A percentile compares a stretch with the other conserved stretches of the same genome.
Conservation (phyloP, 805 yeast species). For the Jamesozyma hellenica region DNA sequence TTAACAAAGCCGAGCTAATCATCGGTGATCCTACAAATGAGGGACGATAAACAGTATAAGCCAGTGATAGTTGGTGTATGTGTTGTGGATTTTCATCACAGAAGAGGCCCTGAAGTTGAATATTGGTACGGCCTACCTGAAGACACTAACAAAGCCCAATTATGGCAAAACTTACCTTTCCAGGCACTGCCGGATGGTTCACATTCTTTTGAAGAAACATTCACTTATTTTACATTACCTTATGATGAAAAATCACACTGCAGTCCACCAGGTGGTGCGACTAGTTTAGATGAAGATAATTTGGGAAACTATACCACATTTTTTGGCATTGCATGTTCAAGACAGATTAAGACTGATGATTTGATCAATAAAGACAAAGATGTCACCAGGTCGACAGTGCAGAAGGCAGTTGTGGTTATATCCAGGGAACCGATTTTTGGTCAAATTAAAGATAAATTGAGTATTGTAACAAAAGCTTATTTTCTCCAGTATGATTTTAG, state of each 20-base stretch:
- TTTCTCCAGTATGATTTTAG: constrained; percentile 71
- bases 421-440: constrained; percentile 78
- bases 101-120: constrained; percentile 90
- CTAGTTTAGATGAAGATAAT: constrained; percentile 30
- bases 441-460: constrained; percentile 79
- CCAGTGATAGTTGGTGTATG: constrained; percentile 66
- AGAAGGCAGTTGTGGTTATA: constrained; percentile 83
- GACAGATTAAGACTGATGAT: constrained; percentile 63
- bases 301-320: constrained; percentile 45
- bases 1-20: no score
- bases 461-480: constrained; percentile 79
- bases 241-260: constrained; percentile 44
- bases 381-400: constrained; percentile 78
- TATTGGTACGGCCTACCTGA: constrained; percentile 58
- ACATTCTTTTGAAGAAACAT: constrained; percentile 86
- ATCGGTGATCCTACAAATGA: no score
- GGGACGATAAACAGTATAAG: no score
- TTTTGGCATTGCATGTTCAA: constrained; percentile 91
- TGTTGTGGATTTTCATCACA: constrained; percentile 86
- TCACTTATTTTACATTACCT: constrained; percentile 76
- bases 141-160: constrained; percentile 25
- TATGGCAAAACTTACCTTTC: constrained; percentile 86
- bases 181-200: constrained; percentile 96
- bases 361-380: constrained; percentile 48
- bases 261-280: constrained; percentile 32